Evolutionary conservation across 2,329 filamentous ascomycete genomes (phyloP), one percentile per base, ranked within the genome.

Genomic region (Trichoderma breve): DNA sequence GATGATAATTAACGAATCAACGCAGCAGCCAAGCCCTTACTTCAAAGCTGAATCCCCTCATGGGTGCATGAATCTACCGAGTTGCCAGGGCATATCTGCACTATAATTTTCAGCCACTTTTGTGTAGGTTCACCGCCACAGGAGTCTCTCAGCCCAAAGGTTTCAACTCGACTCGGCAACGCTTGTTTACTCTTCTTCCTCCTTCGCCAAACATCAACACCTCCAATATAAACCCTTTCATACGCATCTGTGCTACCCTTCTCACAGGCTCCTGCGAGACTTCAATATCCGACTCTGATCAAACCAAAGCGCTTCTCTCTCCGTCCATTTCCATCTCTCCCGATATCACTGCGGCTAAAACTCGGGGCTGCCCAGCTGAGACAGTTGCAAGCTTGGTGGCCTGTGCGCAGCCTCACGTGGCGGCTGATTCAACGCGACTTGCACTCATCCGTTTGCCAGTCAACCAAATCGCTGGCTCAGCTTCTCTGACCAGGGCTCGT

Each of bases 401-500:
- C 75, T 73, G 76, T 77, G 76, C 76, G 66, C 67, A 62, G 62
- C 68, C 75, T 76, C 76, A 77, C 75, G 76, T 76, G 76, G 39
- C 65, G 21, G 61, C 55, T 65, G 57, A 63, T 70, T 47, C 57
- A 72, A 63, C 71, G 71, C 71, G 66, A 70, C 66, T 62, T 58
- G 57, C 53, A 39, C 70, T 66, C 62, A 58, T n/a, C 62, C 53
- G 61, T 61, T 71, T 71, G 69, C 36, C 51, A 66, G 24, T 61
- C 62, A 32, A 47, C 69, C 18, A 70, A 53, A 51, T 57, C 34
- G 43, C 51, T 43, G 57, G 47, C 43, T n/a, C 32, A 65, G 57
- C 34, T 58, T 47, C 53, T 34, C 36, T 58, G 21, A n/a, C 60
- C 14, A 21, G 43, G 30, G 14, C 30, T 62, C 53, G 39, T 63